Evolutionary conservation across 1,284 basidiomycete genomes (phyloP).

Genomic region (Ustanciosporium gigantosporum): DNA sequence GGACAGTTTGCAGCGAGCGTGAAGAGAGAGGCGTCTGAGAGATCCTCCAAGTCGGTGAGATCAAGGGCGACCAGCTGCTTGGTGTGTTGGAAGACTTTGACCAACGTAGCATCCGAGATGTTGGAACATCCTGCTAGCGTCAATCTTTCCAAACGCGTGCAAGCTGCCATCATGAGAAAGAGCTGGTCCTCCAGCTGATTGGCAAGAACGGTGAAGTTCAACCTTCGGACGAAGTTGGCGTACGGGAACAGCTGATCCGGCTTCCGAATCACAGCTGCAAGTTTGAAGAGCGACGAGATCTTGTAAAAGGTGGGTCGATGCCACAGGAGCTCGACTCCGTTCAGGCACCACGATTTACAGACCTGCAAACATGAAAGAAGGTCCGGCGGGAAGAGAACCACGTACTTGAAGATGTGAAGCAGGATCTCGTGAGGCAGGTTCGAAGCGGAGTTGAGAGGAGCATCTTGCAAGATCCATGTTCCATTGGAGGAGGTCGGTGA

Average conservation of each 20-base stretch:
- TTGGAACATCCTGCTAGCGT: slow-evolving; percentile 82
- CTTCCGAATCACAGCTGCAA: slow-evolving; percentile 51
- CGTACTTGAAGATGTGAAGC: slow-evolving; percentile 85
- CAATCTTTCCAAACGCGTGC: slow-evolving; percentile 84
- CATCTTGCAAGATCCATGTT: slow-evolving; percentile 26
- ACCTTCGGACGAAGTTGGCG: slow-evolving; percentile 80
- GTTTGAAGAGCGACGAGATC: slow-evolving; percentile 72
- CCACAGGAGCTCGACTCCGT: slow-evolving; percentile 93
- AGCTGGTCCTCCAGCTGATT: slow-evolving; percentile 76
- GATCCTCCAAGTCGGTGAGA: slow-evolving; percentile 67
- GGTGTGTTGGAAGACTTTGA: slow-evolving; percentile 72
- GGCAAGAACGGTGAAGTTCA: slow-evolving; percentile 82
- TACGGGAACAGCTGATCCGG: slow-evolving; percentile 77
- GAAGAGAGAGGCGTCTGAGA: slow-evolving; percentile 50
- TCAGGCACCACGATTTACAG: slow-evolving; percentile 90
- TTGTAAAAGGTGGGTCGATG: slow-evolving; percentile 80
- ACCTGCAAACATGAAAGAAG: slow-evolving; percentile 69
- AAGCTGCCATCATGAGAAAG: slow-evolving; percentile 74
- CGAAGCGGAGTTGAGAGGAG: slow-evolving; percentile 23
- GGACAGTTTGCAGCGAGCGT: slow-evolving; percentile 66
- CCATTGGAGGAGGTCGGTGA: slow-evolving; percentile 33
- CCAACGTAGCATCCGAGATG: slow-evolving; percentile 73
- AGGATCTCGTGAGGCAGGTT: slow-evolving; percentile 83
- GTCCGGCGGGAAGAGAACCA: slow-evolving; percentile 74
- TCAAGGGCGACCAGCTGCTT: slow-evolving; percentile 85